These are phyloP conservation scores for Pyrenochaeta sp. DNA, from an alignment of 2,329 filamentous ascomycete genomes.

Conservation along the genomic window DNA sequence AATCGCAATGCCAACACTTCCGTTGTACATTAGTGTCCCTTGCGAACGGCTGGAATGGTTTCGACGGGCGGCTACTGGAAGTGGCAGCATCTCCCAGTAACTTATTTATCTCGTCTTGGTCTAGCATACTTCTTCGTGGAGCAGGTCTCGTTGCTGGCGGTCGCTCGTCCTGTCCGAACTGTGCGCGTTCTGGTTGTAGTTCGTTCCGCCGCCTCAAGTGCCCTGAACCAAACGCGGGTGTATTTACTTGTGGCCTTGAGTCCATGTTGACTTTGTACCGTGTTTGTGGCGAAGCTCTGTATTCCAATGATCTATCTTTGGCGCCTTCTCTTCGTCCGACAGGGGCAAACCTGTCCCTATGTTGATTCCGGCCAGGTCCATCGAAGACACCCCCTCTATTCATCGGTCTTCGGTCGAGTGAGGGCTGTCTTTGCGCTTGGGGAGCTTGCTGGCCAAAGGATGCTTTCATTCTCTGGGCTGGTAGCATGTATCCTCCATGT, in stretches of 20 bases:
- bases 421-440: constrained; percentile 16
- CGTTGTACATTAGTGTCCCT: constrained; percentile 29
- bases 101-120: constrained; percentile 38
- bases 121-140: constrained; percentile 31
- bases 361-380: constrained; percentile 26
- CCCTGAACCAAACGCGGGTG: constrained; percentile 34
- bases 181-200: constrained; percentile 12
- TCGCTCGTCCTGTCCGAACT: constrained; percentile 5
- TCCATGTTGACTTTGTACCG: constrained; percentile 45
- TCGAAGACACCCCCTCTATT: constrained; percentile 25
- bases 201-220: constrained; percentile 41
- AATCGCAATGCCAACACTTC: constrained; percentile 44
- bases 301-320: constrained; percentile 7
- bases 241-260: constrained; percentile 34
- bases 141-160: constrained; percentile 9
- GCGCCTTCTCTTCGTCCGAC: constrained; percentile 7
- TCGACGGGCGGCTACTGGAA: constrained; percentile 11
- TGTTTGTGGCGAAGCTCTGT: constrained; percentile 16
- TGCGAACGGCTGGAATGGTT: constrained; percentile 34
- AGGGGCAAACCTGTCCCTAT: constrained; percentile 26
- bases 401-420: constrained; percentile 22
- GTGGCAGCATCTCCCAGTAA: constrained; percentile 28
- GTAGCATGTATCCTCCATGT: constrained; percentile 25
- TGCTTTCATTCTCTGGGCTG: constrained; percentile 27
- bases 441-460: constrained; percentile 14